These are phyloP conservation scores for Pleurozium schreberi DNA, from an alignment of 225 moss, liverwort and hornwort species.

Conservation along the genomic window DNA sequence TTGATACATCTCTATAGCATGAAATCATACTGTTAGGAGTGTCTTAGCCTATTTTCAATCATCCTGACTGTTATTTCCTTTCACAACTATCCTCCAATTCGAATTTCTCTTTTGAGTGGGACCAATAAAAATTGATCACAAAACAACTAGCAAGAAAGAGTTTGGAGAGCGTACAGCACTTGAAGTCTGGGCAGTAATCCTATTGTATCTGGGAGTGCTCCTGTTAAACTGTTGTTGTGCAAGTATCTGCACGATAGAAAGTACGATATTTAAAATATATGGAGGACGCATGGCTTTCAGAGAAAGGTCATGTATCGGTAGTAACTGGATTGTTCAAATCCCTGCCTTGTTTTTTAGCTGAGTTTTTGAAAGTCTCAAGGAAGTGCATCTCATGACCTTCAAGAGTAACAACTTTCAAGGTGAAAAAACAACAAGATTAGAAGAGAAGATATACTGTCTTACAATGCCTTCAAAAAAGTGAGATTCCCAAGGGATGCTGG, in stretches of 20 bases:
- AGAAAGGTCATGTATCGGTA: background rate
- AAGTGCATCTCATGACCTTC: background rate
- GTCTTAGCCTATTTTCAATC: background rate
- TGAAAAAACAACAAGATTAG: background rate
- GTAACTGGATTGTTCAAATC: background rate
- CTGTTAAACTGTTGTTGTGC: constrained; percentile 33
- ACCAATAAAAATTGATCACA: background rate
- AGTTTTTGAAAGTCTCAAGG: background rate
- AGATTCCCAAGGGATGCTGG: constrained; percentile 30
- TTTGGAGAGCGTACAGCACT: constrained; percentile 28
- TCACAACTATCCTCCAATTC: background rate
- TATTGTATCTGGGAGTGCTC: constrained; percentile 15
- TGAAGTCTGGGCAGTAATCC: constrained; percentile 13
- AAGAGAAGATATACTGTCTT: background rate
- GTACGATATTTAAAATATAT: background rate
- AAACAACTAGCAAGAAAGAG: background rate
- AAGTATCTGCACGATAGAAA: constrained; percentile 25
- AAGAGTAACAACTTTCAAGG: background rate
- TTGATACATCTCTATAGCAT: constrained; percentile 26
- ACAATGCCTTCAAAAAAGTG: constrained; percentile 26
- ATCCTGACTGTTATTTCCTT: background rate
- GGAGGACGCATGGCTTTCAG: background rate
- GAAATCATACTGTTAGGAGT: background rate
- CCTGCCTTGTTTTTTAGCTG: background rate
- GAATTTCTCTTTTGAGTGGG: background rate